phyloP scores from a whole-genome alignment of 352 stramenopile genomes.

The Pythium utonaiense region DNA sequence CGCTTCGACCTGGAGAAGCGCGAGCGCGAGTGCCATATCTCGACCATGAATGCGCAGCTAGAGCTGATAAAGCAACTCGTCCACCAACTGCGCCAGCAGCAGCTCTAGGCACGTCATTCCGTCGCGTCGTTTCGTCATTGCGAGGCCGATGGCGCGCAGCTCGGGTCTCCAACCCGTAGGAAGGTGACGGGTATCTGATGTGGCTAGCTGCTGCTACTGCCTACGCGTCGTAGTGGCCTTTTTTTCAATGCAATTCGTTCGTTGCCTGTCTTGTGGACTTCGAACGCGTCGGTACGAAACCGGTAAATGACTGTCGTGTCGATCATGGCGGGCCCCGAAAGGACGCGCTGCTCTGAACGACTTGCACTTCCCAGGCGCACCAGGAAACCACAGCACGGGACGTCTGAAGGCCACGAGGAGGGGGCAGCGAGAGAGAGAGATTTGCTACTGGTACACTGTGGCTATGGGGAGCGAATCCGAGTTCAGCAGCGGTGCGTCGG shows the following conservation, averaged over 20 bases:
- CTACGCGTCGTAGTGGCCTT: background rate
- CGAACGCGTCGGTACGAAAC: background rate
- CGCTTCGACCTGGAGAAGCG: constrained; percentile 25
- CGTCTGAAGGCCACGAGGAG: background rate
- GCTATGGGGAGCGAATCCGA: constrained; percentile 13
- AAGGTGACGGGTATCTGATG: too few species aligned
- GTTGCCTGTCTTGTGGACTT: background rate
- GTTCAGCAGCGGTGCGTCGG: constrained; percentile 13
- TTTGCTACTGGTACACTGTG: background rate
- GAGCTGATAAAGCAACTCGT: constrained; percentile 27
- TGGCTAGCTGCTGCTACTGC: background rate
- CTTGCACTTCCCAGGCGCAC: background rate
- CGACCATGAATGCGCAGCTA: constrained; percentile 18
- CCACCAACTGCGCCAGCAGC: constrained; percentile 14
- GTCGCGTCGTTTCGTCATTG: too few species aligned
- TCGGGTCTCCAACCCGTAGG: too few species aligned
- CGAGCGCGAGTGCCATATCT: constrained; percentile 21
- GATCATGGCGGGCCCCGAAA: background rate
- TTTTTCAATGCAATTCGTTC: background rate
- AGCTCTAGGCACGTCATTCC: background rate
- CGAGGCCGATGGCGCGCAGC: too few species aligned
- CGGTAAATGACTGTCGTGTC: background rate
- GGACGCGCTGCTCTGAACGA: background rate
- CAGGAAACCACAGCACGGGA: background rate
- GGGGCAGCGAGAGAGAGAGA: background rate